Conservation (phyloP, 2,329 filamentous ascomycete genomes). For the Helicocarpus griseus region DNA sequence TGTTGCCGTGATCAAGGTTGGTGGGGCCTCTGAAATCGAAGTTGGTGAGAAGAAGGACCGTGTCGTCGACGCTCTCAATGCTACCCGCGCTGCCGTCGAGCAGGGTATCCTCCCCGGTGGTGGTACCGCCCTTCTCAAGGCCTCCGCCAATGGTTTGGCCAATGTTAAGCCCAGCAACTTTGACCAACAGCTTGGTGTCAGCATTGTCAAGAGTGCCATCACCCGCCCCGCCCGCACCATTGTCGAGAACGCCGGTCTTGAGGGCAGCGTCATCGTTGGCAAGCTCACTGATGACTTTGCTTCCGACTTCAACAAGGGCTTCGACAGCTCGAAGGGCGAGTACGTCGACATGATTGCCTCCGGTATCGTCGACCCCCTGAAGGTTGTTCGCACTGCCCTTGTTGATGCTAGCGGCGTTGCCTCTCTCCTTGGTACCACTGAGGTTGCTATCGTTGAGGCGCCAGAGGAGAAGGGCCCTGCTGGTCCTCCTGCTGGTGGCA, state of each 20-base stretch:
- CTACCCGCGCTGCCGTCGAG: constrained; percentile 95
- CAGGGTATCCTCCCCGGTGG: constrained; percentile 98
- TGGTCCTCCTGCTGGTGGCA: constrained; percentile 38
- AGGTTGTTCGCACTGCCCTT: constrained; percentile 95
- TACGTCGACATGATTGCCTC: constrained; percentile 97
- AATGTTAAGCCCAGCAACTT: constrained; percentile 88
- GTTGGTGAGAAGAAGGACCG: constrained; percentile 99
- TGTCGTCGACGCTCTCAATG: constrained; percentile 96
- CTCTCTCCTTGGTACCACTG: constrained; percentile 91
- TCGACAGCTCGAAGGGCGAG: constrained; percentile 91
- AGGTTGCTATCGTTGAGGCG: constrained; percentile 95
- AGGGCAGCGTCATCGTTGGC: constrained; percentile 92
- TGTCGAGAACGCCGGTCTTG: constrained; percentile 92
- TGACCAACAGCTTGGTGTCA: constrained; percentile 96
- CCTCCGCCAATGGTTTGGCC: constrained; percentile 75
- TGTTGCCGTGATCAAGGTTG: constrained; percentile 99
- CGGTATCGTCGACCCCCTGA: constrained; percentile 97
- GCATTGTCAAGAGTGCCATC: constrained; percentile 96
- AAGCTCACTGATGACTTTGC: constrained; percentile 95
- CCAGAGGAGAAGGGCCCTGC: constrained; percentile 75
- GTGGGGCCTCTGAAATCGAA: constrained; percentile 94
- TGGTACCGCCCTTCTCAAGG: constrained; percentile 97
- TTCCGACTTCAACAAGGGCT: constrained; percentile 94
- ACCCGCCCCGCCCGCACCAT: constrained; percentile 90
- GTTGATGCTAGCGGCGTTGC: constrained; percentile 93